These are phyloP conservation scores for Karstenula rhodostoma DNA, from an alignment of 2,329 filamentous ascomycete species.

Conservation along the genomic window DNA sequence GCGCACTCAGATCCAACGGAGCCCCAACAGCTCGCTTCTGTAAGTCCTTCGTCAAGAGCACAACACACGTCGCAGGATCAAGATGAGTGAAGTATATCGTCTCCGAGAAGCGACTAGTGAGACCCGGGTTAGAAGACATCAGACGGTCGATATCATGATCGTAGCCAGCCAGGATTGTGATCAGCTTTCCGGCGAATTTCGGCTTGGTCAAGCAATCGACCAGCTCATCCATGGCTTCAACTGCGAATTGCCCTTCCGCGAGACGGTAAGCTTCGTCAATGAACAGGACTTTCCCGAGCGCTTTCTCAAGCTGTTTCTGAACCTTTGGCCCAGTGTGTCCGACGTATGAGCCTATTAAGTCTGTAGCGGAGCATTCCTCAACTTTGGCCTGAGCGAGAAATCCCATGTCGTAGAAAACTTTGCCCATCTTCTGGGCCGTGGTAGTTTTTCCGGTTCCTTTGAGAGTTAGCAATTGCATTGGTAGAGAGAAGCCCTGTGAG, in stretches of 20 bases:
- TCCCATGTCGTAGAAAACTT: constrained; percentile 78
- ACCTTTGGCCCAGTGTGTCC: constrained; percentile 76
- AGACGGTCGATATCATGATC: constrained; percentile 71
- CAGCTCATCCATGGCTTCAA: constrained; percentile 62
- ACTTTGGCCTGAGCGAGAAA: constrained; percentile 69
- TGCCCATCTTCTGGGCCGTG: constrained; percentile 76
- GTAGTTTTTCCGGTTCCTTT: constrained; percentile 76
- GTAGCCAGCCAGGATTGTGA: constrained; percentile 76
- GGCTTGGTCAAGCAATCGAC: constrained; percentile 64
- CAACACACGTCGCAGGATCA: constrained; percentile 36
- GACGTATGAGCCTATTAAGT: constrained; percentile 73
- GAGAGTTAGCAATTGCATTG: constrained; percentile 14
- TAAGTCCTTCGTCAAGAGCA: constrained; percentile 26
- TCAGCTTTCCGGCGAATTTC: constrained; percentile 65
- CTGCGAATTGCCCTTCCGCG: constrained; percentile 64
- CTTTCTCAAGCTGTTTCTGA: constrained; percentile 65
- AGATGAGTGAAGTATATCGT: constrained; percentile 63
- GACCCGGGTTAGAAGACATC: constrained; percentile 67
- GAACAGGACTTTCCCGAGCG: constrained; percentile 72
- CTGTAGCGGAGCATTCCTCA: constrained; percentile 71
- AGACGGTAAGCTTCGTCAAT: constrained; percentile 78
- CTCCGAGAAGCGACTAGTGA: constrained; percentile 72
- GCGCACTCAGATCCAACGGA: constrained; percentile 36
- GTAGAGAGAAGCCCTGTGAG: neutral
- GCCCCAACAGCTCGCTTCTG: neutral